phyloP scores from a whole-genome alignment of 768 basidiomycete genomes.

The Glaciozyma martinii region DNA sequence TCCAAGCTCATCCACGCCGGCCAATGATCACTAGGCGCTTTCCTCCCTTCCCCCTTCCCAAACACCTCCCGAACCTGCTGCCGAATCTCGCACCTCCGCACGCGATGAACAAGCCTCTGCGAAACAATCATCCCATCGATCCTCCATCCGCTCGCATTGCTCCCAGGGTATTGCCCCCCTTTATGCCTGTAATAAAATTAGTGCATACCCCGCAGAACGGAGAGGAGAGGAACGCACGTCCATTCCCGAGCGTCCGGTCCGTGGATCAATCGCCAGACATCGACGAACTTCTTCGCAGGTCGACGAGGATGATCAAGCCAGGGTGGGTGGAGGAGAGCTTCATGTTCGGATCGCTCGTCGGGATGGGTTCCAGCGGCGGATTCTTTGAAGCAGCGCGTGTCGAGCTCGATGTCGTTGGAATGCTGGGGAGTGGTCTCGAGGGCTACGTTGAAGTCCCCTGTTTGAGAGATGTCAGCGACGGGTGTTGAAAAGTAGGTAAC shows the following conservation, averaged over 20 bases:
- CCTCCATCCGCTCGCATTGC: slow-evolving; percentile 37
- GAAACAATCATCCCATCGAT: slow-evolving; percentile 63
- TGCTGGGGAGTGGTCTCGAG: slow-evolving; percentile 60
- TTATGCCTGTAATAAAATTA: neutral
- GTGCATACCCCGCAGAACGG: no score
- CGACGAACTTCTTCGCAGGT: slow-evolving; percentile 49
- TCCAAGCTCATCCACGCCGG: no score
- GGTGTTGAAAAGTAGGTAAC: no score
- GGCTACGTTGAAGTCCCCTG: slow-evolving; percentile 78
- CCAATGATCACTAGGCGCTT: no score
- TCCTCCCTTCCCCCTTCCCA: no score
- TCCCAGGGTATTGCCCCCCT: neutral
- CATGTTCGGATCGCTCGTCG: slow-evolving; percentile 39
- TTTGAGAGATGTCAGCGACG: slow-evolving; percentile 2
- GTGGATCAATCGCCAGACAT: slow-evolving; percentile 67
- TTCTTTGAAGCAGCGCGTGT: neutral
- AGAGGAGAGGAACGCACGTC: slow-evolving; percentile 57
- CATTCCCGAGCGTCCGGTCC: slow-evolving; percentile 51
- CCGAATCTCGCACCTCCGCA: slow-evolving; percentile 74
- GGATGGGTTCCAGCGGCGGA: slow-evolving; percentile 37
- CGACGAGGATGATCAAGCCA: slow-evolving; percentile 11
- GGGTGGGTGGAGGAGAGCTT: slow-evolving; percentile 6
- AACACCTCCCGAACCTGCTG: slow-evolving; percentile 49
- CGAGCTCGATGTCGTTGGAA: slow-evolving; percentile 51
- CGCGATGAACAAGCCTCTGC: slow-evolving; percentile 54